Evolutionary conservation across 805 yeast species (phyloP), one percentile per base, ranked within the genome.

Genomic region (Hanseniaspora jakobsenii): DNA sequence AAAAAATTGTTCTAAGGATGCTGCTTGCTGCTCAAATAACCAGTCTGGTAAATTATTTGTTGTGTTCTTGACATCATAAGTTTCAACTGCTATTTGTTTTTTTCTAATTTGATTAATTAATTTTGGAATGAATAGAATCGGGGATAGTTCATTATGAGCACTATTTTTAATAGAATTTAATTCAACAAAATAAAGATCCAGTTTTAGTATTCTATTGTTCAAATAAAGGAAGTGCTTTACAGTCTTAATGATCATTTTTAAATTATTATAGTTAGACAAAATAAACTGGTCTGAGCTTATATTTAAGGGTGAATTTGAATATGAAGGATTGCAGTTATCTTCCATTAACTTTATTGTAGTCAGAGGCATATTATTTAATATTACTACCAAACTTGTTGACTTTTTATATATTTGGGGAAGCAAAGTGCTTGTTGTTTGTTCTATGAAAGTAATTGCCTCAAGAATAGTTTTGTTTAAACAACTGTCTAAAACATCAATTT

Each of bases 261-360:
- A 18, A n/a, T 40, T 40, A 14, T 40, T 40, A n/a, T 32, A 40
- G 19, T 40, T 40, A 19, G 38, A 27, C 14, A 27, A 27, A 8
- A 40, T 18, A 23, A 38, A 38, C 2, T 17, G 18, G 22, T 21
- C 12, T 14, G 35, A 19, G n/a, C 14, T 39, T 8, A 39, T 32
- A 13, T 39, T 39, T 27, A 39, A 32, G 10, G 18, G n/a, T n/a
- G n/a, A n/a, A n/a, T n/a, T n/a, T n/a, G n/a, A n/a, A n/a, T n/a
- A n/a, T n/a, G n/a, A n/a, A n/a, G n/a, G n/a, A n/a, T n/a, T n/a
- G n/a, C n/a, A 24, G 2, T 34, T 28, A 14, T 39, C 28, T 9
- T 24, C 36, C 7, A n/a, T 24, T 13, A 10, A 14, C 2, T 19
- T 8, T 4, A 14, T 24, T 8, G 10, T 9, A 3, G 29, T 27